phyloP scores from a whole-genome alignment of 2,329 filamentous ascomycete genomes.

The Diaporthe citrichinensis region DNA sequence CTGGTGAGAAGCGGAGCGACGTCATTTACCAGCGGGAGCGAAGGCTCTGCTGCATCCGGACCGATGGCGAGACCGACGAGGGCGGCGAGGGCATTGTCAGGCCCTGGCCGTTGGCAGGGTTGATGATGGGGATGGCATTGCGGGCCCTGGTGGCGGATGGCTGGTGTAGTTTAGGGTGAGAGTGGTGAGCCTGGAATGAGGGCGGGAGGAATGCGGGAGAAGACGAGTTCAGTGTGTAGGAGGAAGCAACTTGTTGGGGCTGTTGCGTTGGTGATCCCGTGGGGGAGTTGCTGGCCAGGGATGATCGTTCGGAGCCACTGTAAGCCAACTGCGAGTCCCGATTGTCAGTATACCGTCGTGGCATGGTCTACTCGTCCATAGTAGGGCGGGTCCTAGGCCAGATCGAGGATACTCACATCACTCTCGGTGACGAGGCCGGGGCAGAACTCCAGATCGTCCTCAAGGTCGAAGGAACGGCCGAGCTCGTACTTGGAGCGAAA shows the following conservation, averaged over 20 bases:
- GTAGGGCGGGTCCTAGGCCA: slow-evolving; percentile 38
- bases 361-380: not conserved
- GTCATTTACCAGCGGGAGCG: slow-evolving; percentile 67
- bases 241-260: slow-evolving; percentile 82
- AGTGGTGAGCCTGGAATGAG: slow-evolving; percentile 75
- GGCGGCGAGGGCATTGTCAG: slow-evolving; percentile 91
- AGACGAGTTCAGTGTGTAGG: slow-evolving; percentile 79
- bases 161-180: slow-evolving; percentile 87
- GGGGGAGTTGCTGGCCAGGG: slow-evolving; percentile 93
- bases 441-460: slow-evolving; percentile 97
- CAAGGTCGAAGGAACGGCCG: slow-evolving; percentile 92
- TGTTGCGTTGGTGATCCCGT: slow-evolving; percentile 93
- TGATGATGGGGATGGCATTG: slow-evolving; percentile 98
- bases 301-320: slow-evolving; percentile 85
- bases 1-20: slow-evolving; percentile 51
- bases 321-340: slow-evolving; percentile 58
- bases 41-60: slow-evolving; percentile 70
- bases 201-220: slow-evolving; percentile 77
- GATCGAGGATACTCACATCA: slow-evolving; percentile 77
- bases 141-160: slow-evolving; percentile 89
- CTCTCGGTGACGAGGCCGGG: slow-evolving; percentile 92
- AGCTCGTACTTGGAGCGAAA: slow-evolving; percentile 93
- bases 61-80: slow-evolving; percentile 73
- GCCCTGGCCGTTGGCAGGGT: slow-evolving; percentile 83
- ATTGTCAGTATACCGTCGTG: slow-evolving; percentile 49